phyloP scores from a whole-genome alignment of 1,284 basidiomycete genomes.

The Ustilago trichophora region DNA sequence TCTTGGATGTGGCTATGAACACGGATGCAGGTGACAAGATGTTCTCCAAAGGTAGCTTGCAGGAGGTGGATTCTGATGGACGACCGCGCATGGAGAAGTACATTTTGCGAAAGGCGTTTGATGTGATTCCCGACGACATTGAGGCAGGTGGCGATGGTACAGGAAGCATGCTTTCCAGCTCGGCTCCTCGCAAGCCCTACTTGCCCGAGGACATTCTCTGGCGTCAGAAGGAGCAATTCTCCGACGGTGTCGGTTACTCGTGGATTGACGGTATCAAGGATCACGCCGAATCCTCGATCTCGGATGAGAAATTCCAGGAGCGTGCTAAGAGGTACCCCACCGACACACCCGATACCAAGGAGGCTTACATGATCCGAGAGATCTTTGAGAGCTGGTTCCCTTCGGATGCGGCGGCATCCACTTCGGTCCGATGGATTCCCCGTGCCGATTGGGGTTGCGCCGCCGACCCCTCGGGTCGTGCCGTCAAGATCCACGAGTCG shows the following conservation, averaged over 20 bases:
- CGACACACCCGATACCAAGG: slow-evolving; percentile 93
- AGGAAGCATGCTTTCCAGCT: slow-evolving; percentile 17
- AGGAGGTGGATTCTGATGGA: slow-evolving; percentile 74
- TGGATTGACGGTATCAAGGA: slow-evolving; percentile 99
- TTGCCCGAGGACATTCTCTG: slow-evolving; percentile 93
- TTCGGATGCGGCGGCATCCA: slow-evolving; percentile 82
- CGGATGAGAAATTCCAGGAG: slow-evolving; percentile 83
- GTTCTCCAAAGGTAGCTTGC: slow-evolving; percentile 83
- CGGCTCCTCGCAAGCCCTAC: slow-evolving; percentile 72
- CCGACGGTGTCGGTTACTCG: slow-evolving; percentile 98
- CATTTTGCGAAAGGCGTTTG: slow-evolving; percentile 96
- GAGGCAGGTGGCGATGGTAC: slow-evolving; percentile 68
- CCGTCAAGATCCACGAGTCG: slow-evolving; percentile 92
- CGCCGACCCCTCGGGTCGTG: slow-evolving; percentile 91
- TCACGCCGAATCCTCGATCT: slow-evolving; percentile 78
- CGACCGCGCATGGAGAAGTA: slow-evolving; percentile 73
- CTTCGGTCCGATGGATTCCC: slow-evolving; percentile 74
- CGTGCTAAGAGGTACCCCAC: slow-evolving; percentile 80
- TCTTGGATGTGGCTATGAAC: slow-evolving; percentile 94
- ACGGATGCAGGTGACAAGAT: slow-evolving; percentile 87
- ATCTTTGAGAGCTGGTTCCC: slow-evolving; percentile 84
- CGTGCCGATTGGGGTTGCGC: slow-evolving; percentile 96
- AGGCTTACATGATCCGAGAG: slow-evolving; percentile 94
- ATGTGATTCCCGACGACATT: slow-evolving; percentile 79
- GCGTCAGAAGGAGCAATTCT: slow-evolving; percentile 99